phyloP scores from a whole-genome alignment of 345 rosid species.

The Pugionium dolabratum region DNA sequence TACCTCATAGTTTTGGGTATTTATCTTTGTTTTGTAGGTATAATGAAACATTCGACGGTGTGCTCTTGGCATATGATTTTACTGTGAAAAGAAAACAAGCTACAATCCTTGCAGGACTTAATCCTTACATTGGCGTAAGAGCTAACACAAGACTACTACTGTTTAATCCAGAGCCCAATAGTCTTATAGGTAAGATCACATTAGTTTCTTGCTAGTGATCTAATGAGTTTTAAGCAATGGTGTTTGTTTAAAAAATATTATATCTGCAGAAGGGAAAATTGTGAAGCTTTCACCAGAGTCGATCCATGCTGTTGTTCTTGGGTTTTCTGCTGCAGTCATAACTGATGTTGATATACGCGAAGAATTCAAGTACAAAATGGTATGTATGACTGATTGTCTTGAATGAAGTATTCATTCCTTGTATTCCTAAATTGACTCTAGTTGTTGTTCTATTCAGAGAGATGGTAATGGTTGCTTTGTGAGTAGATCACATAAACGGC shows the following conservation, averaged over 20 bases:
- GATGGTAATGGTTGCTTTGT: slow-evolving; percentile 51
- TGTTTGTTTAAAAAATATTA: neutral
- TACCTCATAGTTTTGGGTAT: no score
- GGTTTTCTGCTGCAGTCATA: slow-evolving; percentile 76
- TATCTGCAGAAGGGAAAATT: slow-evolving; percentile 68
- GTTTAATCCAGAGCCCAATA: slow-evolving; percentile 73
- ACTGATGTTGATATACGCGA: slow-evolving; percentile 62
- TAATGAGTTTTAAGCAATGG: neutral
- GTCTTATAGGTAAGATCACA: slow-evolving; percentile 58
- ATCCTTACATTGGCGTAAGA: slow-evolving; percentile 64
- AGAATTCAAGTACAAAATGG: slow-evolving; percentile 62
- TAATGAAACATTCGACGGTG: slow-evolving; percentile 67
- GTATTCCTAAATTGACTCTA: neutral
- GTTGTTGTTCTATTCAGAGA: slow-evolving; percentile 43
- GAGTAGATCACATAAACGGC: slow-evolving; percentile 62
- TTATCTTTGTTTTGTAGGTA: slow-evolving; percentile 46
- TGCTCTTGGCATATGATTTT: slow-evolving; percentile 69
- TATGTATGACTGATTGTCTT: slow-evolving; percentile 27
- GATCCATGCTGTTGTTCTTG: slow-evolving; percentile 75
- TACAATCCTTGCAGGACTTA: slow-evolving; percentile 63
- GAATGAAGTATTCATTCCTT: neutral
- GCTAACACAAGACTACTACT: slow-evolving; percentile 59
- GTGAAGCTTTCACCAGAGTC: slow-evolving; percentile 68
- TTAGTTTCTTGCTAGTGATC: neutral
- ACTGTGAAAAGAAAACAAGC: slow-evolving; percentile 49